Base-by-base conservation (phyloP, 768 basidiomycete genomes). In the Chlorophyllum brunneum region DNA sequence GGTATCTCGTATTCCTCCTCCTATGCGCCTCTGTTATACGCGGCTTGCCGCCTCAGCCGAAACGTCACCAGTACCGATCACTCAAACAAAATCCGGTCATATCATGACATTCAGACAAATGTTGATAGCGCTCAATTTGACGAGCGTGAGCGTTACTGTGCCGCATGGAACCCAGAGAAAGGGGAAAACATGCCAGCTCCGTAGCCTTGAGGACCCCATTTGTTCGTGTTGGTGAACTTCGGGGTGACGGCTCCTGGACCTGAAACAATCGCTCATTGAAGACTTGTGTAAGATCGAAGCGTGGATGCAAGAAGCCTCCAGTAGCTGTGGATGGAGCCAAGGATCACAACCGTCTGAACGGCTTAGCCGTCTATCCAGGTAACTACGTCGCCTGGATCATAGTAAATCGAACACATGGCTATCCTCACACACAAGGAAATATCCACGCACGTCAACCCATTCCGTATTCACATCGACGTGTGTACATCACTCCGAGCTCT, bases 371-470 rank as follows among this genome's bases (percentile, higher is more conserved):
- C 41, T 51, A 31, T 51, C 41, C 27, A 39, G n/a, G 6, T 15
- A 16, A 9, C 34, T 23, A 29, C 49, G 30, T 31, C 7, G 47
- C 47, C 26, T 39, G 48, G 38, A 39, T 8, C 38, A 40, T 26
- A 33, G 37, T n/a, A 27, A n/a, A 39, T n/a, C 11, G 36, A 48
- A 39, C 16, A 30, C 48, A 31, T 49, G 30, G 48, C 27, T 49
- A 40, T 40, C 18, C n/a, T 23, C 26, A 29, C 38, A 18, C 49
- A 45, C 42, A 24, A 20, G 41, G 30, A 23, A 51, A 51, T 23
- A 13, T 40, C 18, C 29, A 30, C 20, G 18, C 26, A 22, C 29
- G 38, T 40, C 30, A 48, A 8, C 13, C 26, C 11, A 47, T n/a
- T 41, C 31, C 8, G 9, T 26, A 18, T 49, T 41, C 39, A 20